A percentile compares a stretch with the other conserved stretches of the same genome.
phyloP scores from a whole-genome alignment of 2,329 filamentous ascomycete genomes.

The Botrytis pseudocinerea region DNA sequence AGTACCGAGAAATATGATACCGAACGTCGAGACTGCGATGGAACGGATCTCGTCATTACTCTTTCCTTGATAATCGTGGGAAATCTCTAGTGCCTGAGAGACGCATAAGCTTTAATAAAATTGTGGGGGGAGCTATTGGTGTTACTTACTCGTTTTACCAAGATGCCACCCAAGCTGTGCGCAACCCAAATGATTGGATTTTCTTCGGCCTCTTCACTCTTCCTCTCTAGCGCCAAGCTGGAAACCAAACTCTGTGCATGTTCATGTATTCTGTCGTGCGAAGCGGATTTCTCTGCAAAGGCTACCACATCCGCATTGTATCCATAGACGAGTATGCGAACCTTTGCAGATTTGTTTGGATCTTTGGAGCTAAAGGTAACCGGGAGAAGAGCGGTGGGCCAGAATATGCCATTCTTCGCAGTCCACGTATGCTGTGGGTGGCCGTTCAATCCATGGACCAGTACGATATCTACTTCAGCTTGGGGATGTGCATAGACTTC shows the following conservation, averaged over 20 bases:
- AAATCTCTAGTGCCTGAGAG: slow-evolving; percentile 59
- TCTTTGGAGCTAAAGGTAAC: slow-evolving; percentile 49
- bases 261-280: slow-evolving; percentile 64
- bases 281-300: slow-evolving; percentile 49
- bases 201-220: slow-evolving; percentile 54
- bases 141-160: slow-evolving; percentile 58
- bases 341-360: slow-evolving; percentile 47
- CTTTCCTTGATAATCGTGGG: slow-evolving; percentile 58
- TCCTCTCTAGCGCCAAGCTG: slow-evolving; percentile 62
- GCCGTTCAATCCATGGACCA: slow-evolving; percentile 71
- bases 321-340: slow-evolving; percentile 70
- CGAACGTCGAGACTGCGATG: slow-evolving; percentile 73
- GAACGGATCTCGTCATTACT: slow-evolving; percentile 65
- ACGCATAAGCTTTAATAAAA: not conserved
- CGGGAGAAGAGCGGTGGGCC: slow-evolving; percentile 69
- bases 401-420: slow-evolving; percentile 58
- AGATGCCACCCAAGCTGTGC: slow-evolving; percentile 71
- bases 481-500: slow-evolving; percentile 60
- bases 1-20: slow-evolving; percentile 74
- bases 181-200: slow-evolving; percentile 76
- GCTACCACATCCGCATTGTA: slow-evolving; percentile 67
- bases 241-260: slow-evolving; percentile 70
- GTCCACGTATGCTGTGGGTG: slow-evolving; percentile 64
- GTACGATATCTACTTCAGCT: slow-evolving; percentile 63
- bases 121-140: not conserved